Evolutionary conservation across 2,329 filamentous ascomycete species (phyloP).

Genomic region (Penicillium brevicompactum): DNA sequence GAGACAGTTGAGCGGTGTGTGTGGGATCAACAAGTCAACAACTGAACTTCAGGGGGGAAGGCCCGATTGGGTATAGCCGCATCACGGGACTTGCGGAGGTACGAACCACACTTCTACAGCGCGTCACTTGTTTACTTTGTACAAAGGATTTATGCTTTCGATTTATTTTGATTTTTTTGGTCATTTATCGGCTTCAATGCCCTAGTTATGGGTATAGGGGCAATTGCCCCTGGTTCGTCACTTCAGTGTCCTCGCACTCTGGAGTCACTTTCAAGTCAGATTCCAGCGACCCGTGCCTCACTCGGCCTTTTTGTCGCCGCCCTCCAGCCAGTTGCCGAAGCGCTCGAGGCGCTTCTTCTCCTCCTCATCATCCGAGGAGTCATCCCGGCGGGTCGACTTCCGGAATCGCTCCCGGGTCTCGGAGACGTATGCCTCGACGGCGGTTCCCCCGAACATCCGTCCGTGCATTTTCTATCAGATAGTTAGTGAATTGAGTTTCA

Average conservation of each 20-base stretch:
- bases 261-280: no score
- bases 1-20: conserved; percentile 35
- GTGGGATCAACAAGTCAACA: conserved; percentile 34
- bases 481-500: conserved; percentile 6
- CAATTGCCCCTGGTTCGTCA: no score
- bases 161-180: background rate
- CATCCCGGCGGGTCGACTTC: conserved; percentile 58
- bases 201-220: no score
- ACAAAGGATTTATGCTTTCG: background rate
- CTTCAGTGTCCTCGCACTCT: background rate
- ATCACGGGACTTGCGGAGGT: conserved; percentile 32
- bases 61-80: conserved; percentile 26
- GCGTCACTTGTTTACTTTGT: conserved; percentile 3
- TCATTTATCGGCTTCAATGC: no score
- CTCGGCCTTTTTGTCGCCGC: conserved; percentile 24
- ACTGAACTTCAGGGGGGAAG: conserved; percentile 23
- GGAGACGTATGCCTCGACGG: conserved; percentile 70
- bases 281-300: conserved; percentile 4
- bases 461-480: conserved; percentile 67
- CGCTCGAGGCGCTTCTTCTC: conserved; percentile 48
- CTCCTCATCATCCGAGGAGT: conserved; percentile 52
- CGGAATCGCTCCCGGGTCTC: conserved; percentile 73
- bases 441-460: conserved; percentile 72
- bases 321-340: conserved; percentile 53
- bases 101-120: conserved; percentile 27